Percentiles rank a stretch among this genome's conserved stretches.
phyloP scores from a whole-genome alignment of 441 rosid species.

The Pelargonium australe region DNA sequence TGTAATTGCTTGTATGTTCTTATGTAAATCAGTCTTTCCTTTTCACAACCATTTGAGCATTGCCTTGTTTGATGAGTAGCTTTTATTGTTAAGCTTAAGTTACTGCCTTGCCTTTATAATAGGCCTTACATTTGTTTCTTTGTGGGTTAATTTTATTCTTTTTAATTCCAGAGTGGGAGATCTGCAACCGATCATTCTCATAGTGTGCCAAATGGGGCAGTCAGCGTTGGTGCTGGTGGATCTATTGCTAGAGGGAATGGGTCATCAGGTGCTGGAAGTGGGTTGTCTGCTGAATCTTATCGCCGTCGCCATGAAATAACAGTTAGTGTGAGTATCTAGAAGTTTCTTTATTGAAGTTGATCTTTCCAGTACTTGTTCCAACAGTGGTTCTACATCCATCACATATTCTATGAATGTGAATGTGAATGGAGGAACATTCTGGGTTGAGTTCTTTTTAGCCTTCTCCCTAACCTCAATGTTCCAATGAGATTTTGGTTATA shows the following conservation, averaged over 20 bases:
- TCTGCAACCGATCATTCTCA: conserved; percentile 36
- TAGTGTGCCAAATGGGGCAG: conserved; percentile 41
- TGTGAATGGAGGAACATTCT: not conserved
- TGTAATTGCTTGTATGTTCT: not conserved
- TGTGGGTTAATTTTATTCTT: not conserved
- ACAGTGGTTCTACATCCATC: not conserved
- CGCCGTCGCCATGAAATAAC: conserved; percentile 79
- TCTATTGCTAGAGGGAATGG: conserved; percentile 45
- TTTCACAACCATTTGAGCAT: not conserved
- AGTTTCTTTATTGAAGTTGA: not conserved
- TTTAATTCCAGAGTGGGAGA: conserved; percentile 32
- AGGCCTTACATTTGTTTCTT: not conserved
- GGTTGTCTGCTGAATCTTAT: conserved; percentile 61
- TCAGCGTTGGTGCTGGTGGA: conserved; percentile 34
- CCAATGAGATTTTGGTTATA: not conserved
- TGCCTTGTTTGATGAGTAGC: not conserved
- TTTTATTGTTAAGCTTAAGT: no score
- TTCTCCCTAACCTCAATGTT: not conserved
- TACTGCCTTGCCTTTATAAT: not conserved
- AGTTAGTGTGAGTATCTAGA: conserved; percentile 51
- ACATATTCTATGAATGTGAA: not conserved
- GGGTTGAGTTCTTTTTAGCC: not conserved
- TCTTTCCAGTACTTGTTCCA: not conserved
- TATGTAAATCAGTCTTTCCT: not conserved
- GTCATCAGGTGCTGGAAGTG: conserved; percentile 35